These are phyloP conservation scores for Tremellales sp. DNA, from an alignment of 1,284 basidiomycete genomes.

Conservation along the genomic window DNA sequence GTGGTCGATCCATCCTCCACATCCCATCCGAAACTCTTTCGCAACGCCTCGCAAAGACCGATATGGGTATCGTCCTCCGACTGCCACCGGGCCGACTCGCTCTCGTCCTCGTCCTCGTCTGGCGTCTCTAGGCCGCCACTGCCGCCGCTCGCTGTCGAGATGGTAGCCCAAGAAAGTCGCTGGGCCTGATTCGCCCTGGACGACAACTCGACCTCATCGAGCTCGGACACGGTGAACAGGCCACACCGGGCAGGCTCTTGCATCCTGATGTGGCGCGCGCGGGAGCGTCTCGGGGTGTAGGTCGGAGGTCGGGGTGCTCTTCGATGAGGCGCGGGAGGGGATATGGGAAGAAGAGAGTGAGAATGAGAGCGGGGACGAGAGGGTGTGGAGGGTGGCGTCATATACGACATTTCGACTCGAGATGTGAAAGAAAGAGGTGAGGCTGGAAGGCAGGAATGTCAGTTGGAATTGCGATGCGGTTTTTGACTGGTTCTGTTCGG, in stretches of 20 bases:
- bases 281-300: conserved; percentile 22
- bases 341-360: conserved; percentile 12
- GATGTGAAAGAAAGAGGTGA: no score
- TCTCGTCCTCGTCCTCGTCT: conserved; percentile 7
- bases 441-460: no score
- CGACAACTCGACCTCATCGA: no score
- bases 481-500: no score
- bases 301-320: conserved; percentile 24
- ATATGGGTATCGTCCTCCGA: conserved; percentile 18
- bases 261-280: conserved; percentile 27
- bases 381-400: conserved; percentile 7
- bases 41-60: conserved; percentile 9
- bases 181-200: no score
- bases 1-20: no score
- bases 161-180: no score
- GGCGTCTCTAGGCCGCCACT: conserved; percentile 10
- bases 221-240: conserved; percentile 36
- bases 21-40: no score
- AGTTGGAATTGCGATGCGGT: no score
- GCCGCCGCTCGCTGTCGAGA: neutral
- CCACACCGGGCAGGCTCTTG: conserved; percentile 27
- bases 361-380: conserved; percentile 6
- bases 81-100: neutral
- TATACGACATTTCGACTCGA: no score
- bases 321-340: conserved; percentile 27